Evolutionary conservation across 768 basidiomycete species (phyloP).

Genomic region (Zangia roseola): DNA sequence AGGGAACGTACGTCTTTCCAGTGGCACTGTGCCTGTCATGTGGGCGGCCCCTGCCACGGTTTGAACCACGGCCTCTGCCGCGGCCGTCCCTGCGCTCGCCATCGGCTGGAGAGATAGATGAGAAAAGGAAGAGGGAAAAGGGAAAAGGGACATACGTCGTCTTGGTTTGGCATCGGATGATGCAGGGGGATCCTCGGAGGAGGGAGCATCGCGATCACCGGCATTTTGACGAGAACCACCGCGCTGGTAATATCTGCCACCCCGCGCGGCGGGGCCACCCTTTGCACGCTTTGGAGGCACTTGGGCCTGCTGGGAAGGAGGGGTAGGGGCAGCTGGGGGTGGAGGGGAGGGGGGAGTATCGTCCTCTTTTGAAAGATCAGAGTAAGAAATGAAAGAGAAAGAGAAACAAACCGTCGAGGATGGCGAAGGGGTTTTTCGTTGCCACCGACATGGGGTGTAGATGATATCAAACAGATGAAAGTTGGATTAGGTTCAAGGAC

Average conservation of each 20-base stretch:
- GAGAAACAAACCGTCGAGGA: slow-evolving; percentile 66
- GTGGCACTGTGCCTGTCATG: slow-evolving; percentile 88
- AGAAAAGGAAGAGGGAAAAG: neutral
- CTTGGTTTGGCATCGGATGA: slow-evolving; percentile 33
- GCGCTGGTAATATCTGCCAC: slow-evolving; percentile 68
- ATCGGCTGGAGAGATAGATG: slow-evolving; percentile 30
- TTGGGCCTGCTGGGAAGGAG: slow-evolving; percentile 31
- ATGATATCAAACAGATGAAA: neutral
- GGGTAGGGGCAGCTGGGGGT: slow-evolving; percentile 28
- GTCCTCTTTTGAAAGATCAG: slow-evolving; percentile 39
- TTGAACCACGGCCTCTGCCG: slow-evolving; percentile 44
- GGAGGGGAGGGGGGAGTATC: slow-evolving; percentile 43
- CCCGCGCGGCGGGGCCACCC: slow-evolving; percentile 60
- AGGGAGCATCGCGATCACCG: slow-evolving; percentile 37
- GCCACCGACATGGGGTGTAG: slow-evolving; percentile 76
- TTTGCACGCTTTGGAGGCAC: slow-evolving; percentile 45
- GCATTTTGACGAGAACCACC: slow-evolving; percentile 51
- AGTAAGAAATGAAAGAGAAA: neutral
- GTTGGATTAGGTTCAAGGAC: slow-evolving; percentile 8
- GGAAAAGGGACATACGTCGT: slow-evolving; percentile 27
- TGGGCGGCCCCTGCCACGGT: slow-evolving; percentile 64
- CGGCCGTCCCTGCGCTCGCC: slow-evolving; percentile 46
- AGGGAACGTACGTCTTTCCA: slow-evolving; percentile 66
- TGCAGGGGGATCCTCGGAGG: slow-evolving; percentile 36
- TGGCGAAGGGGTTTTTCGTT: slow-evolving; percentile 81